Percentiles rank a stretch among this genome's conserved stretches.
These are phyloP conservation scores for Thielaviopsis euricoi DNA, from an alignment of 2,329 filamentous ascomycete species.

Conservation along the genomic window DNA sequence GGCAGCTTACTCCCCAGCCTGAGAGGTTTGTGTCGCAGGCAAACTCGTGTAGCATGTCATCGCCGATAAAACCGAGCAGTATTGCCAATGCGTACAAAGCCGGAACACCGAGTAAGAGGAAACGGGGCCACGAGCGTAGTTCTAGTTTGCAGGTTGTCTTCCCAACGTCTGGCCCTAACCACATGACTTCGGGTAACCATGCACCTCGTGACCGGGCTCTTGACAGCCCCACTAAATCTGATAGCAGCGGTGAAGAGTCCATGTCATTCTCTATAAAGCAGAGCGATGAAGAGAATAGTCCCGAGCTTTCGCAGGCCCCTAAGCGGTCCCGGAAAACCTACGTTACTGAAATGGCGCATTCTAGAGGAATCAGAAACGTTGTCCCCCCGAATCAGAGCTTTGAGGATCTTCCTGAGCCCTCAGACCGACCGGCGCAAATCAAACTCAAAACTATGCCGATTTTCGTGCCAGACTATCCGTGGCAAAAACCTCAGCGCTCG, in stretches of 20 bases:
- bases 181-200: background rate
- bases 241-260: slow-evolving; percentile 5
- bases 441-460: background rate
- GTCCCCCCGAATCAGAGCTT: background rate
- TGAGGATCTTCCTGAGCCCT: background rate
- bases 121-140: background rate
- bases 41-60: slow-evolving; percentile 2
- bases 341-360: background rate
- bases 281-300: background rate
- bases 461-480: background rate
- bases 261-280: background rate
- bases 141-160: background rate
- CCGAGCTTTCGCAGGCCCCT: background rate
- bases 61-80: background rate
- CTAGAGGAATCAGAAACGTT: background rate
- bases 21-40: background rate
- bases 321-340: background rate
- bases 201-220: background rate
- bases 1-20: background rate
- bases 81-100: background rate
- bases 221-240: background rate
- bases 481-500: background rate
- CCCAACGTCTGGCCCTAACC: background rate
- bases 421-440: no score
- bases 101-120: background rate